A percentile compares a stretch with the other conserved stretches of the same genome.
phyloP scores from a whole-genome alignment of 495 filamentous ascomycete species.

The Penicillium atrosanguineum region DNA sequence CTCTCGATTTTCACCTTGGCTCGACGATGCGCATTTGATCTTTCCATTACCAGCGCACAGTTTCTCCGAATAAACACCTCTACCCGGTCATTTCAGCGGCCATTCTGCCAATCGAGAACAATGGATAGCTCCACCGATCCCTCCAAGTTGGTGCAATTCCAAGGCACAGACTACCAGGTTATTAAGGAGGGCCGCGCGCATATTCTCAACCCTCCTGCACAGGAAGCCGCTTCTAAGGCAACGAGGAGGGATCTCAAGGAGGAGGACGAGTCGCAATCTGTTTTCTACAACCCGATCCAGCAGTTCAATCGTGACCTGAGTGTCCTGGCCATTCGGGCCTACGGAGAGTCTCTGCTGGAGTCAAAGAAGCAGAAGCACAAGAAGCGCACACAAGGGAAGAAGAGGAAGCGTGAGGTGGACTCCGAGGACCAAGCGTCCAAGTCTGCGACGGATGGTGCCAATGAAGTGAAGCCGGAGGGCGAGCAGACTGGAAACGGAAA shows the following conservation, averaged over 20 bases:
- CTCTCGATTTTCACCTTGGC: constrained; percentile 1
- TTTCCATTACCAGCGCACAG: not conserved
- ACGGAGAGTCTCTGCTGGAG: constrained; percentile 64
- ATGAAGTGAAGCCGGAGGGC: constrained; percentile 12
- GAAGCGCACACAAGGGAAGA: constrained; percentile 49
- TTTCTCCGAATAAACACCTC: not conserved
- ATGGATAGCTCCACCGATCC: constrained; percentile 19
- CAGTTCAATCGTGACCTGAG: constrained; percentile 97
- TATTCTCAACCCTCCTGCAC: constrained; percentile 57
- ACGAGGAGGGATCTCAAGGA: constrained; percentile 40
- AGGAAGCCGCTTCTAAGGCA: constrained; percentile 45
- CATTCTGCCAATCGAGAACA: constrained; percentile 9
- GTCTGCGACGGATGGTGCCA: constrained; percentile 7
- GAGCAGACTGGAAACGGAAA: constrained; percentile 9
- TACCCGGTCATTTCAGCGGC: not conserved
- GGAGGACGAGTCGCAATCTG: constrained; percentile 63
- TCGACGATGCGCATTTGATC: constrained; percentile 16
- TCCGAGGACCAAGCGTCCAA: constrained; percentile 17
- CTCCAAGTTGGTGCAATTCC: constrained; percentile 27
- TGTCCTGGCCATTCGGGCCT: constrained; percentile 83
- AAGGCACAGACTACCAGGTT: constrained; percentile 57
- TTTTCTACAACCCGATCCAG: constrained; percentile 98
- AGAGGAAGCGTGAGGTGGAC: constrained; percentile 42
- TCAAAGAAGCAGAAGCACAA: constrained; percentile 38
- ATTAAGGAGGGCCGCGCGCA: constrained; percentile 68